Evolutionary conservation across 139 green algal species (phyloP).

Genomic region (Coelastrella sp.): DNA sequence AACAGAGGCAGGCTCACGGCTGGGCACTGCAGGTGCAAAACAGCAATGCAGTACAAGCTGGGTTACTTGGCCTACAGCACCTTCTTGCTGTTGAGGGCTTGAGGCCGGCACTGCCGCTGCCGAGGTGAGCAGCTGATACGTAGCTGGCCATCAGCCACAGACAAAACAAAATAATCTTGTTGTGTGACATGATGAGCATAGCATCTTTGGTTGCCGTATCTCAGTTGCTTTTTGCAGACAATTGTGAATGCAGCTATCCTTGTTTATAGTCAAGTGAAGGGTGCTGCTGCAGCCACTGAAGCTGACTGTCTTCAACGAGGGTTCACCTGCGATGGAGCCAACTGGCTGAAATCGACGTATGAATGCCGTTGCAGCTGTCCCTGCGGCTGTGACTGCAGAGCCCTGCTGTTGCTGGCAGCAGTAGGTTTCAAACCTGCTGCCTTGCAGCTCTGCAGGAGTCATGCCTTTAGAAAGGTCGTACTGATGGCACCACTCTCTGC

Average conservation of each 20-base stretch:
- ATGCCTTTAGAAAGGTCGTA: conserved; percentile 71
- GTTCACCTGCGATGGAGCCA: conserved; percentile 5
- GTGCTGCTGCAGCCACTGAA: not conserved
- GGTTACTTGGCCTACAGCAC: not conserved
- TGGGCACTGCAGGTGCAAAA: not conserved
- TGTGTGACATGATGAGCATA: no score
- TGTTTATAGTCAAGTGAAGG: not conserved
- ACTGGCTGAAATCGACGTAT: not conserved
- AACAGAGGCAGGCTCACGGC: conserved; percentile 45
- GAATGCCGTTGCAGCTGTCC: not conserved
- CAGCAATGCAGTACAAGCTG: not conserved
- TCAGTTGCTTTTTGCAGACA: not conserved
- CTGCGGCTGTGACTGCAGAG: not conserved
- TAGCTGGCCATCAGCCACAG: no score
- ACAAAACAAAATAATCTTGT: no score
- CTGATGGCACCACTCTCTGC: conserved; percentile 76
- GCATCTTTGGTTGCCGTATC: no score
- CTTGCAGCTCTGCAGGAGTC: conserved; percentile 45
- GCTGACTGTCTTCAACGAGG: not conserved
- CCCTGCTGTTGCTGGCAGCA: conserved; percentile 31
- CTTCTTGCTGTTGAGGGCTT: no score
- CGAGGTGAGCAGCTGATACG: no score
- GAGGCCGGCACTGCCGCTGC: no score
- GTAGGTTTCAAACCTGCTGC: not conserved
- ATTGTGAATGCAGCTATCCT: not conserved